Evolutionary conservation across 1,284 basidiomycete species (phyloP).

Genomic region (Puccinia triticina): DNA sequence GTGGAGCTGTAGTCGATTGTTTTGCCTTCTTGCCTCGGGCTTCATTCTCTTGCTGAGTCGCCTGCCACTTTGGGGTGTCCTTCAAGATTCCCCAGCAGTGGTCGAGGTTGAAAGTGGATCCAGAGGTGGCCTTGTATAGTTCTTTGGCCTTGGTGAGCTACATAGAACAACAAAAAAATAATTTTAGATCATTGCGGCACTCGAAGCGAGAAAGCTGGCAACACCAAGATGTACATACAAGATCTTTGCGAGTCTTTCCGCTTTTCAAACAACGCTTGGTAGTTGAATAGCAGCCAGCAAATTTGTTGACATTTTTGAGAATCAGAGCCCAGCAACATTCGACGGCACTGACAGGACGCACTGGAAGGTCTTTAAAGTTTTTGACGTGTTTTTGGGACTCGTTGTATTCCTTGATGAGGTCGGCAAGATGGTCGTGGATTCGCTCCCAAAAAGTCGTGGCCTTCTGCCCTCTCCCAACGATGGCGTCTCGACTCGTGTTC

Average conservation of each 20-base stretch:
- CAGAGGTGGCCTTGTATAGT: not conserved
- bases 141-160: not conserved
- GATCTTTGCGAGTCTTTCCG: not conserved
- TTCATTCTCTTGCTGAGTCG: not conserved
- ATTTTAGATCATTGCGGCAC: not conserved
- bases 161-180: not conserved
- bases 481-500: not conserved
- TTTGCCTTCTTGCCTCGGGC: too few species aligned
- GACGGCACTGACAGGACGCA: not conserved
- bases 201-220: not conserved
- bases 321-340: not conserved
- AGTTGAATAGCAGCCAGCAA: conserved; percentile 6
- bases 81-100: not conserved
- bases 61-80: not conserved
- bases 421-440: not conserved
- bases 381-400: not conserved
- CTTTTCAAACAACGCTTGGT: not conserved
- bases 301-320: not conserved
- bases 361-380: not conserved
- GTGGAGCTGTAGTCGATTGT: not conserved
- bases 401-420: not conserved
- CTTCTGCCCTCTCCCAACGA: not conserved
- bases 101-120: not conserved
- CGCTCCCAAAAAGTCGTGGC: not conserved
- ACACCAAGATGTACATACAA: not conserved